These are phyloP conservation scores for Dendrobium nobile DNA, from an alignment of 106 monocot genomes.

Conservation along the genomic window DNA sequence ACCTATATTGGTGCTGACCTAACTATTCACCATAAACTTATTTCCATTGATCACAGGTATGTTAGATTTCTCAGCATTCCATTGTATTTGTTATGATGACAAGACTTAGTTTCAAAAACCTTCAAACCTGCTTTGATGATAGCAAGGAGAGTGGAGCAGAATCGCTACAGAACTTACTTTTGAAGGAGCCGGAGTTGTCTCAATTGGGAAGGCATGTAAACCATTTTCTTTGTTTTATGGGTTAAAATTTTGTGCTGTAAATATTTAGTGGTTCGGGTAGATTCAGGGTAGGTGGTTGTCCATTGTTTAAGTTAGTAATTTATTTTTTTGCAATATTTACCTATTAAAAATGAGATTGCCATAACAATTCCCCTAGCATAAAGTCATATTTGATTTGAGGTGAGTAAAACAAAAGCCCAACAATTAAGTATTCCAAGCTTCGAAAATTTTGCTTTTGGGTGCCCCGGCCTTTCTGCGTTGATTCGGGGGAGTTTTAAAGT, in stretches of 20 bases:
- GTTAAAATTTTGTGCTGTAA: neutral
- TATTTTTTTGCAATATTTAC: too few species aligned
- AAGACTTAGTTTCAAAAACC: neutral
- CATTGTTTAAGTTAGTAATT: too few species aligned
- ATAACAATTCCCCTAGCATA: too few species aligned
- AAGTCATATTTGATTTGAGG: too few species aligned
- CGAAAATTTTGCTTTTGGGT: too few species aligned
- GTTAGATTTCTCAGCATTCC: neutral
- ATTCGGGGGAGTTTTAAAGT: too few species aligned
- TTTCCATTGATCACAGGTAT: constrained; percentile 64
- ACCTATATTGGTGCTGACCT: constrained; percentile 72
- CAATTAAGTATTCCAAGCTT: too few species aligned
- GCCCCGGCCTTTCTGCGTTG: too few species aligned
- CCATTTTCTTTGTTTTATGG: neutral
- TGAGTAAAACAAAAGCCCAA: too few species aligned
- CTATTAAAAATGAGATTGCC: too few species aligned
- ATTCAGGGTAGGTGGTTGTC: neutral
- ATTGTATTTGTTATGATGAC: neutral
- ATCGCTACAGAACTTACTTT: constrained; percentile 46
- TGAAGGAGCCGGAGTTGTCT: constrained; percentile 67
- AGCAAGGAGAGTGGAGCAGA: constrained; percentile 13
- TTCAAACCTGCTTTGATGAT: constrained; percentile 8
- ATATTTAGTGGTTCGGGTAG: neutral
- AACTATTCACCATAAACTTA: constrained; percentile 60
- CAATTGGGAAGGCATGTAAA: constrained; percentile 62